These are phyloP conservation scores for Arthrobotrys sphaeroides DNA, from an alignment of 2,329 filamentous ascomycete species.

Conservation along the genomic window DNA sequence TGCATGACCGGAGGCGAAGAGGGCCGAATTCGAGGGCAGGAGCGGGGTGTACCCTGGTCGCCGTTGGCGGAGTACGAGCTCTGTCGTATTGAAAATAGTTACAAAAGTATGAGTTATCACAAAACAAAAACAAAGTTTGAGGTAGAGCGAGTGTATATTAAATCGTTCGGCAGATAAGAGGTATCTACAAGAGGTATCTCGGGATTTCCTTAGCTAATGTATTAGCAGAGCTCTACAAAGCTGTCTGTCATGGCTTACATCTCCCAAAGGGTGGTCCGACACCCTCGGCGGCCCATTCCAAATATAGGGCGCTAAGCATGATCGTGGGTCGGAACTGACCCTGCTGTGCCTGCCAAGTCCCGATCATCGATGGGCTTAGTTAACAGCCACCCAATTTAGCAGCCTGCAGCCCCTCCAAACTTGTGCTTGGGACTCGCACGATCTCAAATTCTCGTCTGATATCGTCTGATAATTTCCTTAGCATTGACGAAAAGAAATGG, in stretches of 20 bases:
- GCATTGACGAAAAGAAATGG: neutral
- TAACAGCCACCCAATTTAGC: conserved; percentile 18
- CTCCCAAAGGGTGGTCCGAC: neutral
- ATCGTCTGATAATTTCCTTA: conserved; percentile 3
- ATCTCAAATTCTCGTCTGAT: conserved; percentile 37
- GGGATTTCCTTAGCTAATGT: conserved; percentile 21
- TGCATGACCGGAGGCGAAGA: neutral
- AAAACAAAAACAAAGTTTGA: neutral
- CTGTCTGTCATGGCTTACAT: conserved; percentile 4
- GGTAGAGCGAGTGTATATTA: conserved; percentile 12
- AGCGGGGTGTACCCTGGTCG: neutral
- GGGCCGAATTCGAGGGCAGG: neutral
- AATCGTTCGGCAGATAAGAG: conserved; percentile 22
- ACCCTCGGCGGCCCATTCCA: conserved; percentile 32
- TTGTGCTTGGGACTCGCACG: neutral
- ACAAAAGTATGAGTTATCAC: neutral
- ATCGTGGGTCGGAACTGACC: conserved; percentile 47
- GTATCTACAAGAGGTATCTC: neutral
- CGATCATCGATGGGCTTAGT: conserved; percentile 32
- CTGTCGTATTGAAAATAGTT: neutral
- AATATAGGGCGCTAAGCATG: conserved; percentile 38
- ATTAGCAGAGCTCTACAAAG: neutral
- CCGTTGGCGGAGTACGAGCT: neutral
- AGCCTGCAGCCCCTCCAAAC: neutral
- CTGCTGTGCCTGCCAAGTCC: conserved; percentile 43